Evolutionary conservation across 2,329 filamentous ascomycete genomes (phyloP).

Genomic region (Bertia moriformis): DNA sequence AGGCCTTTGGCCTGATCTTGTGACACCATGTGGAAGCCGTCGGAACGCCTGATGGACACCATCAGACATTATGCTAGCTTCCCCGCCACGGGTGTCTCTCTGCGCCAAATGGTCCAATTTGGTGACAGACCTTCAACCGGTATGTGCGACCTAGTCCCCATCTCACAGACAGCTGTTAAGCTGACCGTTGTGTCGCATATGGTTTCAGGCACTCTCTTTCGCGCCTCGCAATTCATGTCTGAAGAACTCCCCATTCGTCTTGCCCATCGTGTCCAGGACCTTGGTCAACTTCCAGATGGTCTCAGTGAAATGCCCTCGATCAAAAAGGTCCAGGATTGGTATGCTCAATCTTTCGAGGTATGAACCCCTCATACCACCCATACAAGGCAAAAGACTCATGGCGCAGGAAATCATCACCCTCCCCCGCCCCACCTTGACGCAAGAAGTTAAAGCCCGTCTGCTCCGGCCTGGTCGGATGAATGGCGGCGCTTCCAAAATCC

Average conservation of each 20-base stretch:
- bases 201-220: slow-evolving; percentile 71
- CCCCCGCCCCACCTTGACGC: slow-evolving; percentile 60
- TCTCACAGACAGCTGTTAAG: slow-evolving; percentile 2
- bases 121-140: slow-evolving; percentile 84
- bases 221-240: slow-evolving; percentile 92
- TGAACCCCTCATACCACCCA: no score
- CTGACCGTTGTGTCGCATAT: slow-evolving; percentile 2
- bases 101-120: slow-evolving; percentile 98
- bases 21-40: slow-evolving; percentile 57
- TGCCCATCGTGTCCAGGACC: slow-evolving; percentile 89
- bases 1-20: background rate
- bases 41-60: slow-evolving; percentile 83
- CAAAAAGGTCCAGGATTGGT: slow-evolving; percentile 90
- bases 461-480: slow-evolving; percentile 3
- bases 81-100: slow-evolving; percentile 85
- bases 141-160: slow-evolving; percentile 23
- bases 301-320: slow-evolving; percentile 97
- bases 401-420: slow-evolving; percentile 78
- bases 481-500: slow-evolving; percentile 47
- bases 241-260: slow-evolving; percentile 95
- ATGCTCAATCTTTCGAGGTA: slow-evolving; percentile 98
- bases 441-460: slow-evolving; percentile 65
- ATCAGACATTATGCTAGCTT: slow-evolving; percentile 96
- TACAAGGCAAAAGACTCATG: no score
- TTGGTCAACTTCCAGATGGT: slow-evolving; percentile 82